These are phyloP conservation scores for Tulasnella sp. DNA, from an alignment of 768 basidiomycete genomes.

Conservation along the genomic window DNA sequence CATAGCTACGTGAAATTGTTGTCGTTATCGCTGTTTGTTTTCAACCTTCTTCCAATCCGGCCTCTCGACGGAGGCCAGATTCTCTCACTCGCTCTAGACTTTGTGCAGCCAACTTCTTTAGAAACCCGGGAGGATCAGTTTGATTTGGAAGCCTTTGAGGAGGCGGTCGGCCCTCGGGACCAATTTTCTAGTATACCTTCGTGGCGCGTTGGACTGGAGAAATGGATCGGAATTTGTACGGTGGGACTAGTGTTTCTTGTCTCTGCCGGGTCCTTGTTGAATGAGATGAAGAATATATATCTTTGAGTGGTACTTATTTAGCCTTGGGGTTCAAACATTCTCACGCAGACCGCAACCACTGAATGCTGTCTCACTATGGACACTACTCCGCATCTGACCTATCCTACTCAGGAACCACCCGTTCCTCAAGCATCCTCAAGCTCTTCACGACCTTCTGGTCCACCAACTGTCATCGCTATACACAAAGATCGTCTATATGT, in stretches of 20 bases:
- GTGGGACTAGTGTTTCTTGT: neutral
- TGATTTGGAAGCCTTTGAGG: conserved; percentile 3
- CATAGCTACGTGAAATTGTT: conserved; percentile 34
- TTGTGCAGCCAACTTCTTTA: neutral
- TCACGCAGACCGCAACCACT: too few relatives aligned
- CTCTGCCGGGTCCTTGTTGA: neutral
- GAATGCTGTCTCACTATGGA: too few relatives aligned
- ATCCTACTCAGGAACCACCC: too few relatives aligned
- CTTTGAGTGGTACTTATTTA: too few relatives aligned
- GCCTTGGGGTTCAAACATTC: too few relatives aligned
- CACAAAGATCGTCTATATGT: conserved; percentile 71
- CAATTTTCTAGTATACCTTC: too few relatives aligned
- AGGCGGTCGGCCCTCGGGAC: neutral
- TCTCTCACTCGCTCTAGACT: conserved; percentile 30
- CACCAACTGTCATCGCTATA: conserved; percentile 3
- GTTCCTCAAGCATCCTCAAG: neutral
- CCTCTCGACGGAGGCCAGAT: conserved; percentile 61
- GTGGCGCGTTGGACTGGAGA: neutral
- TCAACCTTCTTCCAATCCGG: conserved; percentile 71
- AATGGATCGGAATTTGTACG: neutral
- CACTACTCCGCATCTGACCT: too few relatives aligned
- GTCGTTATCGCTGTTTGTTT: conserved; percentile 67
- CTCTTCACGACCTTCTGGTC: conserved; percentile 6
- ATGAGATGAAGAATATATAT: too few relatives aligned
- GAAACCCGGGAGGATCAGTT: neutral